Base-by-base conservation (phyloP, 2,329 filamentous ascomycete species). In the Colletotrichum sp. region DNA sequence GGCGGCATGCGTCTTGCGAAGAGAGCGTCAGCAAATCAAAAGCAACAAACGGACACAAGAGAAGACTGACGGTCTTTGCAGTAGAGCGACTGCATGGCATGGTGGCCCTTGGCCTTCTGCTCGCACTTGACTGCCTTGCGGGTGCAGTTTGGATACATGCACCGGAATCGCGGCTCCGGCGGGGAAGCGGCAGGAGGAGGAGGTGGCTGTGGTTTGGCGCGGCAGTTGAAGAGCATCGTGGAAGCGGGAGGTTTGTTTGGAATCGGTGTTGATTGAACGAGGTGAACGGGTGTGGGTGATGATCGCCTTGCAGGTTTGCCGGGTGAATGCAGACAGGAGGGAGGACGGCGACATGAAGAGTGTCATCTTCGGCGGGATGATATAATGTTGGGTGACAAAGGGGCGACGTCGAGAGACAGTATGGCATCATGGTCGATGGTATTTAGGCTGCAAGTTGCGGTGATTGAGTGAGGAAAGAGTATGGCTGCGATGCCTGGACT, bases 181-280 rank as follows among this genome's bases (percentile, higher is more conserved):
- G 66, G 64, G 6, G 63, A 21, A 6, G 64, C 34, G 13, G 68
- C 48, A 4, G 65, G 65, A 3, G 66, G 67, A 4, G 65, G 61
- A 6, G 61, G 26, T 6, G 30, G 74, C 4, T 59, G 65, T 10
- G 34, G 74, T 4, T 52, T 60, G 7, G 68, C 68, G 14, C 77
- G 77, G 43, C 74, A 78, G n/a, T 69, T 68, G 64, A 78, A 78
- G 61, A 78, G 68, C 77, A 78, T 78, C 21, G 30, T 43, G n/a
- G 16, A 14, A 16, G 6, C 8, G 2, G 34, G 14, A 14, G 1
- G 14, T 13, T 59, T 43, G 10, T 1, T 36, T 63, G 8, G 61
- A 64, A 43, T 24, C 4, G 21, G 21, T 43, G 61, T 8, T 16
- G 32, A 8, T 64, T 36, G 34, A 14, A 39, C 14, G n/a, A 7